phyloP scores from a whole-genome alignment of 1,284 basidiomycete genomes.

The Veloboletus limbatus region DNA sequence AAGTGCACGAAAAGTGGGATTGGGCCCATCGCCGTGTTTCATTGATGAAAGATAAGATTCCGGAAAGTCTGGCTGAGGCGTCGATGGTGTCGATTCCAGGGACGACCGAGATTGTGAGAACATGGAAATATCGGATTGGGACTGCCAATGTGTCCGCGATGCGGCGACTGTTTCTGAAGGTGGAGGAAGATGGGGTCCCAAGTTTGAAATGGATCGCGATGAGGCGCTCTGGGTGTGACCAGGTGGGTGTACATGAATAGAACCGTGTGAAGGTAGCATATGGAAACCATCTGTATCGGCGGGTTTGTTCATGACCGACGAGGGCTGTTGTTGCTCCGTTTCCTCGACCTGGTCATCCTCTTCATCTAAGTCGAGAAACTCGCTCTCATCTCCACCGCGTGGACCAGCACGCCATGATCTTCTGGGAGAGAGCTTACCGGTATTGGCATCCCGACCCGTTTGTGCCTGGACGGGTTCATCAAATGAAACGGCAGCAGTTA shows the following conservation, averaged over 20 bases:
- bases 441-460: not conserved
- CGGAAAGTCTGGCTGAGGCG: constrained; percentile 25
- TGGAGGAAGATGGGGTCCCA: constrained; percentile 6
- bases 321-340: constrained; percentile 19
- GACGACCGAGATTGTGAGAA: constrained; percentile 30
- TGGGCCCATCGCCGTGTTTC: constrained; percentile 17
- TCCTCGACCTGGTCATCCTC: constrained; percentile 37
- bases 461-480: not conserved
- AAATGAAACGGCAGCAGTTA: not conserved
- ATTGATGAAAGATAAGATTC: constrained; percentile 33
- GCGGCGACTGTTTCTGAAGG: constrained; percentile 6
- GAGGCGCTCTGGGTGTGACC: constrained; percentile 14
- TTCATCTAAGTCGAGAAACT: constrained; percentile 63
- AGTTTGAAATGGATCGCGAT: constrained; percentile 7
- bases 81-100: constrained; percentile 18
- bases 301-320: constrained; percentile 20
- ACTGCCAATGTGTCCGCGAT: constrained; percentile 24
- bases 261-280: constrained; percentile 37
- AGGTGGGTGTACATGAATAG: constrained; percentile 10
- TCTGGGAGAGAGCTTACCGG: constrained; percentile 2
- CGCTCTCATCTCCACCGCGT: constrained; percentile 19
- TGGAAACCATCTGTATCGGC: constrained; percentile 42
- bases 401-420: constrained; percentile 3
- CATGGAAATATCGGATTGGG: constrained; percentile 24
- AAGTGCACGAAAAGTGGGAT: constrained; percentile 57